phyloP scores from a whole-genome alignment of 140 eudicot species.

The Flaveria floridana region DNA sequence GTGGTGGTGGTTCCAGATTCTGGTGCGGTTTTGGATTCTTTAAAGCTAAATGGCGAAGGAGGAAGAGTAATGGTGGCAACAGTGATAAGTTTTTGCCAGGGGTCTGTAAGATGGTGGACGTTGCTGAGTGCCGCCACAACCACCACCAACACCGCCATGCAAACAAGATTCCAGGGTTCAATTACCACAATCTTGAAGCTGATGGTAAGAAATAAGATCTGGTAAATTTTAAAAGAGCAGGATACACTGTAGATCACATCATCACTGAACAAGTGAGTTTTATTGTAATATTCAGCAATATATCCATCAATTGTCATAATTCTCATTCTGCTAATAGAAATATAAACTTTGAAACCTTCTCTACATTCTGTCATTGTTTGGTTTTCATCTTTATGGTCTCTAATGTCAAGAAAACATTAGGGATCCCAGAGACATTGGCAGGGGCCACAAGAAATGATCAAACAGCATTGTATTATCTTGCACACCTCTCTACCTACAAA shows the following conservation, averaged over 20 bases:
- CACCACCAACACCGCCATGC: slow-evolving; percentile 17
- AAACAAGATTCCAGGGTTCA: slow-evolving; percentile 43
- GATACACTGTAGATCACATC: slow-evolving; percentile 17
- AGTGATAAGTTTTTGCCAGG: slow-evolving; percentile 44
- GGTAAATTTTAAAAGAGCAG: slow-evolving; percentile 5
- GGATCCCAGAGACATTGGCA: too few species aligned
- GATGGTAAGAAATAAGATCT: slow-evolving; percentile 31
- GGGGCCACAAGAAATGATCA: too few species aligned
- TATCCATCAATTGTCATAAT: not conserved
- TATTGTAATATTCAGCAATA: slow-evolving; percentile 9
- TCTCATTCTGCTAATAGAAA: not conserved
- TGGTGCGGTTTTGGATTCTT: slow-evolving; percentile 50
- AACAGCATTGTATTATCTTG: not conserved
- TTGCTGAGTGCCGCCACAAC: slow-evolving; percentile 35
- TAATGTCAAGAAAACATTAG: not conserved
- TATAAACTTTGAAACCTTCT: not conserved
- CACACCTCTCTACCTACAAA: not conserved
- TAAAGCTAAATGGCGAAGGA: slow-evolving; percentile 43
- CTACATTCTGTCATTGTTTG: not conserved
- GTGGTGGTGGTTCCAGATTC: slow-evolving; percentile 30
- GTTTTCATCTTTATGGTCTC: not conserved
- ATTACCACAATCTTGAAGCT: slow-evolving; percentile 56
- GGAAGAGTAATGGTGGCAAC: slow-evolving; percentile 38
- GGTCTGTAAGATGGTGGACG: slow-evolving; percentile 51
- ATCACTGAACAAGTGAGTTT: slow-evolving; percentile 1